Evolutionary conservation across 352 stramenopile genomes (phyloP).

Genomic region (Blastocystis sp.): DNA sequence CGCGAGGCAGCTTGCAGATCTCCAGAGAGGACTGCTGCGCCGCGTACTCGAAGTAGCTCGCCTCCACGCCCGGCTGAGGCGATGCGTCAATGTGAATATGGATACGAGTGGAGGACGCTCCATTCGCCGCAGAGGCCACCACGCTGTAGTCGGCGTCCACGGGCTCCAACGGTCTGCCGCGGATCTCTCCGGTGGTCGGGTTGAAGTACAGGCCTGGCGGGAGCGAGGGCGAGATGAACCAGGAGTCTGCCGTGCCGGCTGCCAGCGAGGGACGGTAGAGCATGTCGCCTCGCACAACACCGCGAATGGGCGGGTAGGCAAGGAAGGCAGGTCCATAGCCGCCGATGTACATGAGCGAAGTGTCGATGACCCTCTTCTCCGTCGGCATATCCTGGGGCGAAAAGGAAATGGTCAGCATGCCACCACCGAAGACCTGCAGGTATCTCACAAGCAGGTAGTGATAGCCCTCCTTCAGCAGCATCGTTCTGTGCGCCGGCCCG

Average conservation of each 20-base stretch:
- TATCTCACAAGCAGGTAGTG: too few species aligned
- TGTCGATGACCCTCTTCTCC: not conserved
- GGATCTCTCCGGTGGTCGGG: not conserved
- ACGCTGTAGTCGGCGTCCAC: not conserved
- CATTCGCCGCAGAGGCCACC: conserved; percentile 7
- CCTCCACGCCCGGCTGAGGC: not conserved
- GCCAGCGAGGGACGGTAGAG: not conserved
- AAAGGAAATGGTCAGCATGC: not conserved
- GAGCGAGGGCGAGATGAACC: not conserved
- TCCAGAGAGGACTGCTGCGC: not conserved
- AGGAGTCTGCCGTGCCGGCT: not conserved
- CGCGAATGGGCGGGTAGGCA: conserved; percentile 35
- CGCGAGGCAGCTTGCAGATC: conserved; percentile 1
- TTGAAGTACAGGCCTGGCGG: not conserved
- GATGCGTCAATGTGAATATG: not conserved
- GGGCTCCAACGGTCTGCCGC: not conserved
- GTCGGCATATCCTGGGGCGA: not conserved
- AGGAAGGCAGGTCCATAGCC: conserved; percentile 67
- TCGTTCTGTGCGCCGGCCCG: too few species aligned
- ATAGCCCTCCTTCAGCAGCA: too few species aligned
- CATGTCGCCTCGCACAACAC: conserved; percentile 45
- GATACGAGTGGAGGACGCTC: not conserved
- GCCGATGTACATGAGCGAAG: conserved; percentile 20
- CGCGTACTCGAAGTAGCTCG: conserved; percentile 24
- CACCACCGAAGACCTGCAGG: too few species aligned